A percentile compares a stretch with the other conserved stretches of the same genome.
These are phyloP conservation scores for Epichloe scottii DNA, from an alignment of 2,329 filamentous ascomycete genomes.

Conservation along the genomic window DNA sequence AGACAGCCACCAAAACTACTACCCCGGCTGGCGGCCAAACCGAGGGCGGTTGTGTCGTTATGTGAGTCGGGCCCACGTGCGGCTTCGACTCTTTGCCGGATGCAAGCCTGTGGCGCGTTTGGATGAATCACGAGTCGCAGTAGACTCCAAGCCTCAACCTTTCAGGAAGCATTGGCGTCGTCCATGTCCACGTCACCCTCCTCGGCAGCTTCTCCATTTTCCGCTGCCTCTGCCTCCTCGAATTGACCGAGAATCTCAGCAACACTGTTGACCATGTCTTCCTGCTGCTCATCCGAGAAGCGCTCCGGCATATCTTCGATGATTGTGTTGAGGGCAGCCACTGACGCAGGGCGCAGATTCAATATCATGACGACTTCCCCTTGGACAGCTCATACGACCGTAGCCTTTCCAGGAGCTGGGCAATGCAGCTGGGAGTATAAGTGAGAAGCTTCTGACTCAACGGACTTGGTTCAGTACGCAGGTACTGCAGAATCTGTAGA, in stretches of 20 bases:
- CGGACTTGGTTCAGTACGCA: conserved; percentile 41
- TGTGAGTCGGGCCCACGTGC: conserved; percentile 25
- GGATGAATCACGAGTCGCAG: background rate
- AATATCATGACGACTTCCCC: conserved; percentile 57
- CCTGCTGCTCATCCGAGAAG: conserved; percentile 46
- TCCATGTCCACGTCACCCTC: conserved; percentile 27
- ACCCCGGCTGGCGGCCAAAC: conserved; percentile 37
- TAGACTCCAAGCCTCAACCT: background rate
- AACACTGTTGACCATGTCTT: conserved; percentile 44
- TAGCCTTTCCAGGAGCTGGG: conserved; percentile 40
- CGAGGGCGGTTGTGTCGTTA: conserved; percentile 39
- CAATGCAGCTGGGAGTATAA: conserved; percentile 40
- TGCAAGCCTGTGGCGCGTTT: background rate
- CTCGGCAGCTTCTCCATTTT: conserved; percentile 18
- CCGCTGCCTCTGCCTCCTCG: conserved; percentile 11
- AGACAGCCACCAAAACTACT: conserved; percentile 37
- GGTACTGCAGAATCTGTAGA: conserved; percentile 46
- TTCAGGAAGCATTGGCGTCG: conserved; percentile 17
- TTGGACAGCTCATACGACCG: conserved; percentile 50
- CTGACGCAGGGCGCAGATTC: conserved; percentile 48
- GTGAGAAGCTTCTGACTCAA: conserved; percentile 40
- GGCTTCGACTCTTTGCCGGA: background rate
- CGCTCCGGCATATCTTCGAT: conserved; percentile 53
- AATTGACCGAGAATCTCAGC: conserved; percentile 45
- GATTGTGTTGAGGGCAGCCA: conserved; percentile 46